Evolutionary conservation across 176 grass and related monocot species (phyloP), one percentile per base, ranked within the genome.

Genomic region (Puya raimondii): DNA sequence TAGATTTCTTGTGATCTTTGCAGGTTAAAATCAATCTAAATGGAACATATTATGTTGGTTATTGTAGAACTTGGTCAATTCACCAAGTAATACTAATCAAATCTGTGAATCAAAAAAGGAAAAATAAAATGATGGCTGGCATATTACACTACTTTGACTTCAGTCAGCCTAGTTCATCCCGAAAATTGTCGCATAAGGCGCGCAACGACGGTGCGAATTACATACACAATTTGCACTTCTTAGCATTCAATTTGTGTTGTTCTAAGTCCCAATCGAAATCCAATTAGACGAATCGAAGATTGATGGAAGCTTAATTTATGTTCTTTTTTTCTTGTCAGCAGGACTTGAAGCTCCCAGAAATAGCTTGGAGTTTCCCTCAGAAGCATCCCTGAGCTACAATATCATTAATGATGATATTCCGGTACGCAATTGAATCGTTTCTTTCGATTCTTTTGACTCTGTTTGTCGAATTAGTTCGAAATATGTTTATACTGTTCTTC

Each of bases 81-180:
- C 71, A 77, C 66, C 63, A 47, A 77, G 79, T 79, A 14, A 18
- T 17, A 54, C 71, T 6, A 68, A 72, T 71, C 69, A 75, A 56
- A 71, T 49, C 52, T 5, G 48, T 27, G 54, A 74, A 27, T n/a
- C 33, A 5, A 7, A 42, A 42, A 6, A 33, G 4, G 3, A 33
- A 33, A 33, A 33, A 33, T 0, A 33, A 42, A 42, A 42, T 42
- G 26, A 68, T 79, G 42, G 73, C 9, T 15, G 75, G 47, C 51
- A 83, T 99, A 86, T 73, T 99, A 72, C 95, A 99, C 74, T 91
- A 94, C 66, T 68, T 94, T 47, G 90, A 99, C 80, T 99, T 94
- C 66, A 80, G 83, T 58, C 87, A 91, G 26, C 72, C 82, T 21
- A 86, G 69, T 70, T 76, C 85, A 72, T 80, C 89, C 61, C 74